Evolutionary conservation across 768 basidiomycete species (phyloP).

Genomic region (Lentinula sp.): DNA sequence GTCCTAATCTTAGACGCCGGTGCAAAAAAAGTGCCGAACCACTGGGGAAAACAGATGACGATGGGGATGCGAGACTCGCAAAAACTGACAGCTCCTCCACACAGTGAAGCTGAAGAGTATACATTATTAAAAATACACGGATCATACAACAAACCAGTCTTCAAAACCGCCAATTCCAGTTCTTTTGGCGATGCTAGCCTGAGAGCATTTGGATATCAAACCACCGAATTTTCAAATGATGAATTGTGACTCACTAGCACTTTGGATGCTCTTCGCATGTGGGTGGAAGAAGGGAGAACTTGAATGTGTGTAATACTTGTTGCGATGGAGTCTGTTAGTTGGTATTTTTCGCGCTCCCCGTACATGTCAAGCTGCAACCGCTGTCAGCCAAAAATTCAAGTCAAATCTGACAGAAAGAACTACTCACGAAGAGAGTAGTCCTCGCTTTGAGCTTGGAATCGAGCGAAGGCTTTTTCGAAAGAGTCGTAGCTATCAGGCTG

Average conservation of each 20-base stretch:
- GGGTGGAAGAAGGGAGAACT: background rate
- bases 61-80: too few relatives aligned
- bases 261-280: conserved; percentile 2
- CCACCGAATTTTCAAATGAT: background rate
- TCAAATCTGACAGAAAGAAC: background rate
- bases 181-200: conserved; percentile 3
- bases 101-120: background rate
- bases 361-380: background rate
- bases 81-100: too few relatives aligned
- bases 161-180: conserved; percentile 2
- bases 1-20: too few relatives aligned
- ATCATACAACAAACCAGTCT: conserved; percentile 3
- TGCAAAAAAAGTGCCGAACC: too few relatives aligned
- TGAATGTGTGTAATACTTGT: background rate
- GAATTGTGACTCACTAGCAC: background rate
- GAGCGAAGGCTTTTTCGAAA: conserved; percentile 4
- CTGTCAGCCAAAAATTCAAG: background rate
- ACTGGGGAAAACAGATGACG: too few relatives aligned
- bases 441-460: background rate
- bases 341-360: background rate
- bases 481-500: background rate
- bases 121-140: background rate
- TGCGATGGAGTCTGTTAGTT: background rate
- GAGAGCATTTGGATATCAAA: background rate
- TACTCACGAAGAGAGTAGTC: conserved; percentile 1